Base-by-base conservation (phyloP, 257 asterid genomes). In the Petrea volubilis region DNA sequence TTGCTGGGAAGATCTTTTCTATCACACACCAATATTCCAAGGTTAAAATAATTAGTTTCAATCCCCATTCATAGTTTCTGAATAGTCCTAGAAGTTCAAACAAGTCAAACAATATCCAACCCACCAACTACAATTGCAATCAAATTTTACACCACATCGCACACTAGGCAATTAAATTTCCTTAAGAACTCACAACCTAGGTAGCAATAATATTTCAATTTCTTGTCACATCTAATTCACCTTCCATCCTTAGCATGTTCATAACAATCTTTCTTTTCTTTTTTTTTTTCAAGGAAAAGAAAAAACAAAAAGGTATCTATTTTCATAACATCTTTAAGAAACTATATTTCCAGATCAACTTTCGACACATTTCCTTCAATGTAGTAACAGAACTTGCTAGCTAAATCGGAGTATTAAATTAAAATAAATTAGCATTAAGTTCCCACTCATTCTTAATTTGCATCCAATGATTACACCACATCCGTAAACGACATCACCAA, bases 381-480 rank as follows among this genome's bases (percentile, higher is more conserved):
- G 25, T 38, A 28, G 51, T 41, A 53, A n/a, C 58, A 52, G 59
- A 70, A 70, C 40, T 46, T 63, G 29, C 70, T 50, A 44, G 5
- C 21, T 3, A 27, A 40, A 25, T 25, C 1, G 15, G 12, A 51
- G 27, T 6, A 67, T 9, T n/a, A 27, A 51, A 25, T 67, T 36
- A 38, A 3, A 58, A 36, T 10, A 5, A 29, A 67, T 43, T 14
- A 50, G 25, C 20, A n/a, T 62, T 10, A 60, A 58, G 64, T 53
- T 40, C 12, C 17, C 7, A 56, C 75, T 53, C 72, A 57, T 34
- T 46, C 41, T 34, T 24, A 68, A 38, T 57, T 38, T 38, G 24
- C 49, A 11, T 13, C 7, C 53, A 3, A 64, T 3, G 24, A 27
- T 23, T 47, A 43, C 24, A n/a, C 27, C 25, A 59, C 24, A 61